phyloP scores from a whole-genome alignment of 139 green algal species.

The Volvox reticuliferus region DNA sequence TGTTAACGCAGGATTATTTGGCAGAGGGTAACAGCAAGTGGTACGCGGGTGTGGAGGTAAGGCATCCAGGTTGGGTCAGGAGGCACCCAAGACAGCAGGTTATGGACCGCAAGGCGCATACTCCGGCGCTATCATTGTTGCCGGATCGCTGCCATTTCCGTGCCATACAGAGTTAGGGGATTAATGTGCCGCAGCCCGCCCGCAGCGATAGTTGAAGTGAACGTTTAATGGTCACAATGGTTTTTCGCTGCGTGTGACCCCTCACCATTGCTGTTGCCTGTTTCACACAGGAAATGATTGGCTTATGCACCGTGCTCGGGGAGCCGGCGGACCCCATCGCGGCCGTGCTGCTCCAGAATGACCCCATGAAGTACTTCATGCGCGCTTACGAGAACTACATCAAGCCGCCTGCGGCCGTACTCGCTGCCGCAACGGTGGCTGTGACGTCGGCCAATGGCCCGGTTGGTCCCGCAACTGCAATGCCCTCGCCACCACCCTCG shows the following conservation, averaged over 20 bases:
- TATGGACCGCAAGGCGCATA: too few species aligned
- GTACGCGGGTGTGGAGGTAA: constrained; percentile 88
- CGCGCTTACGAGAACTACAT: constrained; percentile 69
- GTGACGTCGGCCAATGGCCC: not conserved
- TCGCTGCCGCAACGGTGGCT: not conserved
- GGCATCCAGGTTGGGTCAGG: not conserved
- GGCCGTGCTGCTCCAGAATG: constrained; percentile 36
- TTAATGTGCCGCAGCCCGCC: too few species aligned
- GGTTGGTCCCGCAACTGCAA: not conserved
- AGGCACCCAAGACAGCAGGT: too few species aligned
- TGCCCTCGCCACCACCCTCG: not conserved
- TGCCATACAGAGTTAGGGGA: too few species aligned
- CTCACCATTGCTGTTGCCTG: too few species aligned
- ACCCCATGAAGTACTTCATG: constrained; percentile 72
- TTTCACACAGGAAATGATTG: constrained; percentile 68
- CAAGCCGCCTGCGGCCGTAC: constrained; percentile 19
- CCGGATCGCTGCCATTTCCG: too few species aligned
- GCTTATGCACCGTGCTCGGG: constrained; percentile 57
- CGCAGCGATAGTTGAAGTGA: too few species aligned
- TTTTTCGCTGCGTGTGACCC: too few species aligned
- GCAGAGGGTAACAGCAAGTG: constrained; percentile 62
- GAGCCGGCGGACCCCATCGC: constrained; percentile 36
- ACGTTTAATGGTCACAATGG: too few species aligned
- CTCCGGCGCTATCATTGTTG: too few species aligned
- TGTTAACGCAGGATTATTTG: constrained; percentile 60